Conservation (phyloP, 495 filamentous ascomycete species). For the Platismatia glauca region DNA sequence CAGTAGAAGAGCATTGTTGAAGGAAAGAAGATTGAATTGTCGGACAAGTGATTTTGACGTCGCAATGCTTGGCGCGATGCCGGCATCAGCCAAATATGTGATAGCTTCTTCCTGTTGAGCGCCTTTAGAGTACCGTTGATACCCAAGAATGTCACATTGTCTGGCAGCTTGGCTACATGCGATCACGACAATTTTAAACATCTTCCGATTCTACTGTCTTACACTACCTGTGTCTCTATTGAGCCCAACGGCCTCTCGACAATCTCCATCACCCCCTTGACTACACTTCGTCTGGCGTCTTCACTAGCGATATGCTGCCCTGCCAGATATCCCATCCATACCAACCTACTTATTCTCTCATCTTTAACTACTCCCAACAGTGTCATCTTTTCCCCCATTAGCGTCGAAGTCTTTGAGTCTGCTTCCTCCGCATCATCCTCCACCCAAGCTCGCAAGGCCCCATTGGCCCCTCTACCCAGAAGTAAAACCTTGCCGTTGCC, state of each 20-base stretch:
- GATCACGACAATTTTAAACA: too few relatives aligned
- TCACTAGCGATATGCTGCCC: slow-evolving; percentile 84
- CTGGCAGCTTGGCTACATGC: too few relatives aligned
- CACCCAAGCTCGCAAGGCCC: slow-evolving; percentile 59
- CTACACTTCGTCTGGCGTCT: slow-evolving; percentile 66
- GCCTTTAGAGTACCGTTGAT: too few relatives aligned
- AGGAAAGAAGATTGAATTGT: not conserved
- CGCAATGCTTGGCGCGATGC: not conserved
- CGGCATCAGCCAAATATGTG: too few relatives aligned
- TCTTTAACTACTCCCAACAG: slow-evolving; percentile 63
- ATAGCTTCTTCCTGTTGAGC: too few relatives aligned
- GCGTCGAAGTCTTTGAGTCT: slow-evolving; percentile 32
- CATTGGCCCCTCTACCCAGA: slow-evolving; percentile 56
- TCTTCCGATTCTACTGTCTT: not conserved
- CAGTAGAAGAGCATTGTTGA: not conserved
- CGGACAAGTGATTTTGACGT: not conserved
- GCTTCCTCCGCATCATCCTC: slow-evolving; percentile 34
- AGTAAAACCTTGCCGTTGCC: slow-evolving; percentile 67
- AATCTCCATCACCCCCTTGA: slow-evolving; percentile 79
- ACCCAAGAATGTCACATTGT: too few relatives aligned
- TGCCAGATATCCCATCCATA: slow-evolving; percentile 86
- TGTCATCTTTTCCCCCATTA: slow-evolving; percentile 30
- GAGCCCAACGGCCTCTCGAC: slow-evolving; percentile 85
- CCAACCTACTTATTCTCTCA: slow-evolving; percentile 65
- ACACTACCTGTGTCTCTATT: slow-evolving; percentile 62